Percentiles rank a stretch among this genome's conserved stretches.
Conservation (phyloP, 768 basidiomycete species). For the Suillus subaureus region DNA sequence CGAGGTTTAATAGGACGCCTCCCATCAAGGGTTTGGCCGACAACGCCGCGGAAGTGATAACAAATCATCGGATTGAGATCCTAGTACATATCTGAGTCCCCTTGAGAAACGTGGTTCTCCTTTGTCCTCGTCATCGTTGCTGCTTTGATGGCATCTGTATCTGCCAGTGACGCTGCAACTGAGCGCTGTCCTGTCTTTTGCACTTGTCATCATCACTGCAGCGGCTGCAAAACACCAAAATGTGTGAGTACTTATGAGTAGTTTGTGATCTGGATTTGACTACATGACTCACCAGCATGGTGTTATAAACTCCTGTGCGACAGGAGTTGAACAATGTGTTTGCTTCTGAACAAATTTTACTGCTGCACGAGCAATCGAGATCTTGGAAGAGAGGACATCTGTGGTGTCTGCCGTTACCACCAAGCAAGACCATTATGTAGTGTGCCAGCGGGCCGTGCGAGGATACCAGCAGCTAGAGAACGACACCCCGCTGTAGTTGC, state of each 20-base stretch:
- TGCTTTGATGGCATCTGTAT: background rate
- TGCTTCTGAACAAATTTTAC: background rate
- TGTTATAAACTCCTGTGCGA: background rate
- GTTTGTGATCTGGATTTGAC: background rate
- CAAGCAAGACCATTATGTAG: no score
- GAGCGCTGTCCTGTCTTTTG: background rate
- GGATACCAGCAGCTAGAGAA: no score
- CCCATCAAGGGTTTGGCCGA: background rate
- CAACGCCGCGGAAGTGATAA: background rate
- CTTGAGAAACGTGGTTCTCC: background rate
- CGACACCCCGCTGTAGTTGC: no score
- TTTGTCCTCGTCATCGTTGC: background rate
- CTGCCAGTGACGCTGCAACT: background rate
- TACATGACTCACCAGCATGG: background rate
- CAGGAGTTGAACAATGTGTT: background rate
- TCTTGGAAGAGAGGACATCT: background rate
- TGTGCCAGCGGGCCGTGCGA: no score
- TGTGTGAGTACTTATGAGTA: background rate
- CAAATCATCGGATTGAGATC: background rate
- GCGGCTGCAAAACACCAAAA: background rate
- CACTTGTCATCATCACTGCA: background rate
- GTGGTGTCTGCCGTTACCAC: background rate
- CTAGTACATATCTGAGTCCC: background rate
- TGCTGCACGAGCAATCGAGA: background rate
- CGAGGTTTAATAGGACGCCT: no score